These are phyloP conservation scores for Solanum chaucha DNA, from an alignment of 257 asterid species.

Conservation along the genomic window DNA sequence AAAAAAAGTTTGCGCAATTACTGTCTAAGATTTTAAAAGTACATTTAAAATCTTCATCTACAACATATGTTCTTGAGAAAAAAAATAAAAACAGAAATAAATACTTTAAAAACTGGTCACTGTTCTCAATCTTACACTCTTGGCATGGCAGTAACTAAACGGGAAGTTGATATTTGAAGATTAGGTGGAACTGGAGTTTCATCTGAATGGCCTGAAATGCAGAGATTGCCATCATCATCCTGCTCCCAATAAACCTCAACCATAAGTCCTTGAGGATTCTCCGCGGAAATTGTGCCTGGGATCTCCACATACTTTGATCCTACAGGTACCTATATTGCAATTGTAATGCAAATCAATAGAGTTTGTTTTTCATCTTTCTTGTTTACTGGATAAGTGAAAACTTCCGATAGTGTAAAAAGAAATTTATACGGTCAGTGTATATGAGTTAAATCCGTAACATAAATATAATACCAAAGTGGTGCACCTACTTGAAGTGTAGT, in stretches of 20 bases:
- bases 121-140: not conserved
- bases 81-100: not conserved
- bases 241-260: constrained; percentile 28
- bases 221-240: constrained; percentile 18
- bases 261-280: constrained; percentile 21
- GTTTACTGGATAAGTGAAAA: not conserved
- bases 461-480: not conserved
- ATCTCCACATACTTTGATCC: constrained; percentile 19
- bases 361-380: not conserved
- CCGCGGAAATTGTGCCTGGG: constrained; percentile 11
- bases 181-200: constrained; percentile 16
- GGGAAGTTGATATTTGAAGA: not conserved
- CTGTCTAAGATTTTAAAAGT: not conserved
- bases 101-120: not conserved
- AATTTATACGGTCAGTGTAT: not conserved
- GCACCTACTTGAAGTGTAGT: constrained; percentile 9
- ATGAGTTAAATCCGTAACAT: not conserved
- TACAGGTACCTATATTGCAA: constrained; percentile 6
- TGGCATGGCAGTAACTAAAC: not conserved
- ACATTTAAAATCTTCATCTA: not conserved
- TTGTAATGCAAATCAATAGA: not conserved
- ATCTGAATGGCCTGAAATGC: constrained; percentile 25
- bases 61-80: not conserved
- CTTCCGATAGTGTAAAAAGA: not conserved
- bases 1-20: not conserved